These are phyloP conservation scores for Erodium texanum DNA, from an alignment of 441 rosid genomes.

Conservation along the genomic window DNA sequence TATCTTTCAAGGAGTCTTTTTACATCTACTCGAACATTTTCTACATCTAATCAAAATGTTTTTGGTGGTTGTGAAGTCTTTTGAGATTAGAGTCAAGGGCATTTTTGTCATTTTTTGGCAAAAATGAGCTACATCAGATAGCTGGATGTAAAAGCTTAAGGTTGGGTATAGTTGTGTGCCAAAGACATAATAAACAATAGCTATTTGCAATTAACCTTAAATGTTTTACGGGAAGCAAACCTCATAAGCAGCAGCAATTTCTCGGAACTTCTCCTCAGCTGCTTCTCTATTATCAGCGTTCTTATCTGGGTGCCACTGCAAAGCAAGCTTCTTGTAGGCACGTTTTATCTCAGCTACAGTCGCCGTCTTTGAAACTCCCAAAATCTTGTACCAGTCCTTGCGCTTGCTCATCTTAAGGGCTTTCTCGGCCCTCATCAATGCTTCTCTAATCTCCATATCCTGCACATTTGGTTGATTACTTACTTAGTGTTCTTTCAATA, in stretches of 20 bases:
- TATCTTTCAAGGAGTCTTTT: too few species aligned
- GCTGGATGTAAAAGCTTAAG: too few species aligned
- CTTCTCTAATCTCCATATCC: constrained; percentile 79
- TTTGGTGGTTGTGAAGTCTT: too few species aligned
- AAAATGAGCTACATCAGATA: too few species aligned
- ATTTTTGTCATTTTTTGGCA: too few species aligned
- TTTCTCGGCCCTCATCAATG: constrained; percentile 77
- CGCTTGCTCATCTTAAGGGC: constrained; percentile 93
- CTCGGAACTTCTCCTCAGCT: constrained; percentile 79
- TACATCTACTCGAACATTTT: too few species aligned
- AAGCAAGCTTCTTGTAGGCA: constrained; percentile 92
- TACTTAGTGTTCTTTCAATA: too few species aligned
- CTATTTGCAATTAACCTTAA: too few species aligned
- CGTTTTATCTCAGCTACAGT: constrained; percentile 70
- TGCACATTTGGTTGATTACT: constrained; percentile 16
- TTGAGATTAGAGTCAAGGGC: too few species aligned
- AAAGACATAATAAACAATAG: too few species aligned
- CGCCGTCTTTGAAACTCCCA: constrained; percentile 74
- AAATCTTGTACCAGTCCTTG: constrained; percentile 89
- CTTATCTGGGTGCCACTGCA: constrained; percentile 98
- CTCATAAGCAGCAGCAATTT: constrained; percentile 96
- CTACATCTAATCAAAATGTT: too few species aligned
- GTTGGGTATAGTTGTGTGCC: too few species aligned
- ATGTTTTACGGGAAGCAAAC: constrained; percentile 22
- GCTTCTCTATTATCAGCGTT: constrained; percentile 84